Percentiles rank a stretch among this genome's conserved stretches.
phyloP scores from a whole-genome alignment of 345 rosid species.

The Excoecaria agallocha region DNA sequence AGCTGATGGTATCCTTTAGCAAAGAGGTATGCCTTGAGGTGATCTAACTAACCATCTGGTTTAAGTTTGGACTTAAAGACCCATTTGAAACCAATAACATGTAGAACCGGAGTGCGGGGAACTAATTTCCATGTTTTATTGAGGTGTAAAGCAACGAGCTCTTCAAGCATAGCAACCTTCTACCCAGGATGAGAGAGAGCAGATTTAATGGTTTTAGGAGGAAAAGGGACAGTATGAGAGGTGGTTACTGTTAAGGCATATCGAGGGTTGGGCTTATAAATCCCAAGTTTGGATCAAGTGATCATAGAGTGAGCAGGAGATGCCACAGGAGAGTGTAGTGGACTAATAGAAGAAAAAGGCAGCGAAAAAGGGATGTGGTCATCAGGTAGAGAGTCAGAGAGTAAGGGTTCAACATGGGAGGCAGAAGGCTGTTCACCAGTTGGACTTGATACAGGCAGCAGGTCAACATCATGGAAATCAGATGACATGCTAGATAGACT shows the following conservation, averaged over 20 bases:
- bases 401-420: no score
- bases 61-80: background rate
- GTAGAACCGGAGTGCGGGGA: background rate
- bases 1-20: background rate
- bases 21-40: fast-evolving
- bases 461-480: no score
- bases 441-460: no score
- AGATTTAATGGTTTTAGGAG: background rate
- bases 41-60: background rate
- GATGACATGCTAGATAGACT: no score
- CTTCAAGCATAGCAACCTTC: background rate
- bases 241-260: background rate
- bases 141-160: background rate
- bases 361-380: no score
- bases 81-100: background rate
- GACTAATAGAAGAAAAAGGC: no score
- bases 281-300: background rate
- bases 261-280: background rate
- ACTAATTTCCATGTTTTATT: background rate
- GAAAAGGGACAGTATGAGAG: fast-evolving
- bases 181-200: background rate
- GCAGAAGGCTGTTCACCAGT: no score
- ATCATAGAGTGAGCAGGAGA: background rate
- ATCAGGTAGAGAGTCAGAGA: no score
- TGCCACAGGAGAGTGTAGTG: no score